A percentile compares a stretch with the other conserved stretches of the same genome.
Conservation (phyloP, 2,329 filamentous ascomycete genomes). For the Magnaporthiopsis rhizophila region DNA sequence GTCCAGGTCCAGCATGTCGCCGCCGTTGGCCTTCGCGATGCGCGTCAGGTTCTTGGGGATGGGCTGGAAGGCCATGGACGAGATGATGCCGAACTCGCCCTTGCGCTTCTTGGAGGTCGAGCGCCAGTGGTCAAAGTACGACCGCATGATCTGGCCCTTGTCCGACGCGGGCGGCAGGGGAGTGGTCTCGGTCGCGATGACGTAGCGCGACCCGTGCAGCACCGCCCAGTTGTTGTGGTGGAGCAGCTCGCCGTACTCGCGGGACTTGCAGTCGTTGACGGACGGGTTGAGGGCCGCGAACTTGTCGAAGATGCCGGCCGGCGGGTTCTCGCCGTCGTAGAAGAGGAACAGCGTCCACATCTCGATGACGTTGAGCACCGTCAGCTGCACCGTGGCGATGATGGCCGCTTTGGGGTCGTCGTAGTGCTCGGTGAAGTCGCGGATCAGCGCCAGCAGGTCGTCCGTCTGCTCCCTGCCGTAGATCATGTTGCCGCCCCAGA, state of each 20-base stretch:
- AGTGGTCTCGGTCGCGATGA: conserved; percentile 13
- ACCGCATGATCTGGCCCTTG: conserved; percentile 15
- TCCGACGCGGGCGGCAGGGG: conserved; percentile 9
- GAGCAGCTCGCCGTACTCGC: conserved; percentile 20
- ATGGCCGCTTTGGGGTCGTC: conserved; percentile 52
- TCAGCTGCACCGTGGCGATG: conserved; percentile 46
- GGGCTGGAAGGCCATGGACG: conserved; percentile 26
- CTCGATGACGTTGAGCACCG: conserved; percentile 33
- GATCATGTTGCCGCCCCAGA: conserved; percentile 11
- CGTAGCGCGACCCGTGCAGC: conserved; percentile 3
- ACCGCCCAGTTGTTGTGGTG: conserved; percentile 13
- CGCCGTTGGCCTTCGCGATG: conserved; percentile 26
- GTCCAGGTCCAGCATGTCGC: conserved; percentile 31
- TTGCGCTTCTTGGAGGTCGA: conserved; percentile 22
- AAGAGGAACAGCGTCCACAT: conserved; percentile 55
- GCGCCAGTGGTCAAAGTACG: conserved; percentile 29
- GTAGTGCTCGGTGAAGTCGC: conserved; percentile 51
- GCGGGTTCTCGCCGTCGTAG: conserved; percentile 49
- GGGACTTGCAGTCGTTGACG: conserved; percentile 25
- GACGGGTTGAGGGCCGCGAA: conserved; percentile 40
- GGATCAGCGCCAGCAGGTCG: conserved; percentile 24
- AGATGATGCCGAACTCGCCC: conserved; percentile 10
- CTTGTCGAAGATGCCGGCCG: conserved; percentile 44
- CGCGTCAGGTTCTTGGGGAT: conserved; percentile 28
- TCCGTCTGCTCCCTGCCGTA: conserved; percentile 2